Conservation (phyloP, 1,139 yeast species). For the Diutina scorzettiae region DNA sequence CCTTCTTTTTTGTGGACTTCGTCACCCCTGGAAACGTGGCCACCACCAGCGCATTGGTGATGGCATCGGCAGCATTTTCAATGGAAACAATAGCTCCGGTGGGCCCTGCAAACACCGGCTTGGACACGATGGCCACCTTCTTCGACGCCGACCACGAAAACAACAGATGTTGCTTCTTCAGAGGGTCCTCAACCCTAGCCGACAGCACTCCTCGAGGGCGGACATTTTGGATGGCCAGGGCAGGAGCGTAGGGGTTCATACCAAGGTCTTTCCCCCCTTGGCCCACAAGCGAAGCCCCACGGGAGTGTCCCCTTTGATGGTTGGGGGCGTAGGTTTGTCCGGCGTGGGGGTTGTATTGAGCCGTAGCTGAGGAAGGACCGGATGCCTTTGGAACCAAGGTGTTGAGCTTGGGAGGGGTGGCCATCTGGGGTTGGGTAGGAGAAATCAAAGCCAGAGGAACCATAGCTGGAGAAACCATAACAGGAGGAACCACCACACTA, state of each 20-base stretch:
- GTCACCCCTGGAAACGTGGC: slow-evolving; percentile 44
- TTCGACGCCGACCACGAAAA: slow-evolving; percentile 54
- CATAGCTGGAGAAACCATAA: neutral
- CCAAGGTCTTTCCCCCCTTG: slow-evolving; percentile 29
- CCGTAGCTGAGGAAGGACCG: slow-evolving; percentile 3
- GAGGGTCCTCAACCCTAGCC: slow-evolving; percentile 16
- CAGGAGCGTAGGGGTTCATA: slow-evolving; percentile 39
- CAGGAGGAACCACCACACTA: slow-evolving; percentile 6
- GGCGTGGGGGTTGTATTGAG: slow-evolving; percentile 10
- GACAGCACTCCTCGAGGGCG: neutral
- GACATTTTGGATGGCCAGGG: neutral
- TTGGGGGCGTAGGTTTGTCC: slow-evolving; percentile 39
- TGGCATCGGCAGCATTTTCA: slow-evolving; percentile 11
- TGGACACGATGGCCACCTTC: slow-evolving; percentile 20
- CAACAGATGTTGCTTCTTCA: slow-evolving; percentile 62
- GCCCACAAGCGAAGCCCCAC: slow-evolving; percentile 32
- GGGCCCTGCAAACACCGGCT: slow-evolving; percentile 11
- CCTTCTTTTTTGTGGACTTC: slow-evolving; percentile 46
- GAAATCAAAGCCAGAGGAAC: neutral
- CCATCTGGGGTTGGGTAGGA: neutral
- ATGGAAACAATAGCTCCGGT: slow-evolving; percentile 7
- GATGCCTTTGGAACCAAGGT: neutral
- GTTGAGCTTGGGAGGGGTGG: neutral
- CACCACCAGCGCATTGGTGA: slow-evolving; percentile 11
- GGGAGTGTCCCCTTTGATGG: slow-evolving; percentile 26